phyloP scores from a whole-genome alignment of 768 basidiomycete species.

The Amyloporia xantha region DNA sequence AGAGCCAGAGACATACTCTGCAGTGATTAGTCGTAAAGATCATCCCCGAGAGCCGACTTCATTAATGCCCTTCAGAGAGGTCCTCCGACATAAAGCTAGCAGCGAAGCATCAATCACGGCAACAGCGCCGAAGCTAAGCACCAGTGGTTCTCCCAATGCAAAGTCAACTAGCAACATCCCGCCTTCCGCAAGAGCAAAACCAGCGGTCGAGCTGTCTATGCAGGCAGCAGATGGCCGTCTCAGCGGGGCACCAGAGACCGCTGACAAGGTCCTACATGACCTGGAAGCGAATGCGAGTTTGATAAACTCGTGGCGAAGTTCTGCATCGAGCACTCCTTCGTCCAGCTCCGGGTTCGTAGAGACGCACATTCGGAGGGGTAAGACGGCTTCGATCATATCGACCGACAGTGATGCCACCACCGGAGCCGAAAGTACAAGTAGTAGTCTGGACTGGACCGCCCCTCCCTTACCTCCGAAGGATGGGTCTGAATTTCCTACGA shows the following conservation, averaged over 20 bases:
- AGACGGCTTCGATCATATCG: conserved; percentile 36
- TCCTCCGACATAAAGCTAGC: conserved; percentile 48
- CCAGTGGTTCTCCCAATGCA: conserved; percentile 14
- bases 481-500: not conserved
- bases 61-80: conserved; percentile 50
- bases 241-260: conserved; percentile 29
- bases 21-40: conserved; percentile 56
- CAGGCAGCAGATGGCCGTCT: conserved; percentile 47
- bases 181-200: conserved; percentile 47
- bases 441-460: conserved; percentile 1
- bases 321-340: conserved; percentile 9
- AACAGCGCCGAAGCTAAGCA: conserved; percentile 17
- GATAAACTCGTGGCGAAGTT: conserved; percentile 1
- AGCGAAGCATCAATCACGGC: conserved; percentile 23
- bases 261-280: conserved; percentile 41
- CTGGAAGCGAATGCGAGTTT: conserved; percentile 29
- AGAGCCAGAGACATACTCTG: conserved; percentile 53
- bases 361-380: conserved; percentile 30
- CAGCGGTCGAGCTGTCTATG: conserved; percentile 48
- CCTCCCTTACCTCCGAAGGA: conserved; percentile 20
- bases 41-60: conserved; percentile 54
- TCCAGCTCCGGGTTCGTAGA: conserved; percentile 27
- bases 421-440: conserved; percentile 15
- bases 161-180: conserved; percentile 19
- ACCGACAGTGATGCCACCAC: conserved; percentile 34